A percentile compares a stretch with the other conserved stretches of the same genome.
Evolutionary conservation across 345 rosid genomes (phyloP).

Genomic region (Nephelium lappaceum): DNA sequence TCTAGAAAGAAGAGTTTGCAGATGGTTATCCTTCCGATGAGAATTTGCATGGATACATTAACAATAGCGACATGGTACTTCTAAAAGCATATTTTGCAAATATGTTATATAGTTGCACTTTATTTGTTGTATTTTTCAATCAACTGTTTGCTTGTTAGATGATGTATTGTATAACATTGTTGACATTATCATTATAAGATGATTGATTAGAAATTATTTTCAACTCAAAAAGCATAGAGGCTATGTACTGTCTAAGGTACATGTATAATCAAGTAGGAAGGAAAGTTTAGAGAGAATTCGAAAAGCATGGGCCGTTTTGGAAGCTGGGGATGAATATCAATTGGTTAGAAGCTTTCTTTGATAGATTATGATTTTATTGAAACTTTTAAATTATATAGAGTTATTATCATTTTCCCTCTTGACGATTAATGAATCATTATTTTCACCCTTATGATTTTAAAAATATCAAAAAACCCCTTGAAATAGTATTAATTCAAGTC

Average conservation of each 20-base stretch:
- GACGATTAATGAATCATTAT: no score
- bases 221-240: background rate
- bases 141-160: background rate
- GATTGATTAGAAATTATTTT: background rate
- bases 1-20: conserved; percentile 65
- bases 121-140: background rate
- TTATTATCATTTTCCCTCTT: no score
- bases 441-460: no score
- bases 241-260: background rate
- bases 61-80: conserved; percentile 83
- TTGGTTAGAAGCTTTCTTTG: no score
- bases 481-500: no score
- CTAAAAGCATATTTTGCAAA: conserved; percentile 59
- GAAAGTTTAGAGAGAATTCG: background rate
- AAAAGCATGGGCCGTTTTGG: no score
- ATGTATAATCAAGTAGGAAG: background rate
- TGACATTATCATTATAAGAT: background rate
- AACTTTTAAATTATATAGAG: no score
- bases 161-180: background rate
- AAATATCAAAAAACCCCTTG: no score
- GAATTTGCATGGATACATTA: conserved; percentile 95
- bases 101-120: background rate
- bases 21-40: conserved; percentile 90
- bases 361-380: no score
- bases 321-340: no score